Evolutionary conservation across 1,139 yeast species (phyloP).

Genomic region (Pichia sp.): DNA sequence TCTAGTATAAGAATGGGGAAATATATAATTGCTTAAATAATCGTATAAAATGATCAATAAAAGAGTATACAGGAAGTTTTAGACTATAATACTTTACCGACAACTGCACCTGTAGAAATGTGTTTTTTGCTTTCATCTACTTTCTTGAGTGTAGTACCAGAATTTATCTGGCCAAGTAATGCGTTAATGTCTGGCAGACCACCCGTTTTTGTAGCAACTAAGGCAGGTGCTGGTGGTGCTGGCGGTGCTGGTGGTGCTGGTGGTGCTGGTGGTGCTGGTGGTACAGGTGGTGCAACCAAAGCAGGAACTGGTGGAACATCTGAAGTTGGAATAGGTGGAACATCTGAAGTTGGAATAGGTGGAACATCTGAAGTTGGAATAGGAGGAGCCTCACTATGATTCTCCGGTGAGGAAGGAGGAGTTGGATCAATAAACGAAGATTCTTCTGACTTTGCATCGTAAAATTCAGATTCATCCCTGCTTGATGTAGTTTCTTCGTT

Average conservation of each 20-base stretch:
- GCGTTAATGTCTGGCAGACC: constrained; percentile 22
- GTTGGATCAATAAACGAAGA: constrained; percentile 17
- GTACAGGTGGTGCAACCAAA: constrained; percentile 16
- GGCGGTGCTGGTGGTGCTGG: constrained; percentile 9
- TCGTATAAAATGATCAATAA: not conserved
- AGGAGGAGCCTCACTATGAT: constrained; percentile 3
- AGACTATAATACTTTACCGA: constrained; percentile 40
- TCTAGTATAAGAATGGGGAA: not conserved
- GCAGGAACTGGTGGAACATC: constrained; percentile 23
- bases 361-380: constrained; percentile 17
- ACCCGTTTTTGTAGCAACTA: constrained; percentile 15
- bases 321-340: constrained; percentile 12
- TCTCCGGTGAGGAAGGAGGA: constrained; percentile 18
- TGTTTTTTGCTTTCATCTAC: constrained; percentile 43
- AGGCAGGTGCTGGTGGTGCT: constrained; percentile 14
- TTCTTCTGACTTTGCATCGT: constrained; percentile 19
- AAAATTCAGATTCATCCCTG: constrained; percentile 11
- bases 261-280: constrained; percentile 16
- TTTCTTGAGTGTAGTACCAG: constrained; percentile 42
- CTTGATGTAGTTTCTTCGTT: not conserved
- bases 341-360: constrained; percentile 9
- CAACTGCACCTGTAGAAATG: constrained; percentile 41
- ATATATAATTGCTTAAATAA: not conserved
- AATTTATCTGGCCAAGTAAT: constrained; percentile 45
- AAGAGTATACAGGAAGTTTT: not conserved